phyloP scores from a whole-genome alignment of 176 grass and related monocot species.

The Bromus sterilis region DNA sequence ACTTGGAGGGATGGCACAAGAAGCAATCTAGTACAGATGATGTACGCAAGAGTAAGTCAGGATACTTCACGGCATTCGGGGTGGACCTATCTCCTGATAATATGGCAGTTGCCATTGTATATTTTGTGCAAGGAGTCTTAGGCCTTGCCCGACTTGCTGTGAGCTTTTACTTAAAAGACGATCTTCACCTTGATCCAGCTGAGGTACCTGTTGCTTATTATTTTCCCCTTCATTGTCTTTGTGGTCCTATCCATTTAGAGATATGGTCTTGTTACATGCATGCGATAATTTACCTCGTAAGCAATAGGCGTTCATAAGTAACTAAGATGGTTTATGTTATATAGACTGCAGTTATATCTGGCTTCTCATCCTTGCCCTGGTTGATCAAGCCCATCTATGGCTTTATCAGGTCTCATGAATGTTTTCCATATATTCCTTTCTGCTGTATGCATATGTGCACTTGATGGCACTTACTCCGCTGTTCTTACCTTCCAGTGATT shows the following conservation, averaged over 20 bases:
- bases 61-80: conserved; percentile 65
- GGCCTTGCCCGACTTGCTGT: conserved; percentile 95
- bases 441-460: neutral
- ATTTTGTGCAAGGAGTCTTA: conserved; percentile 99
- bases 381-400: conserved; percentile 98
- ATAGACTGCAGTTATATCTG: conserved; percentile 98
- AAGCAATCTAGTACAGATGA: conserved; percentile 33
- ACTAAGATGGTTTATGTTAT: conserved; percentile 39
- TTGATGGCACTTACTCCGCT: conserved; percentile 15
- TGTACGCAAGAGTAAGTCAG: conserved; percentile 38
- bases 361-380: conserved; percentile 88
- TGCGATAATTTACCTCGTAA: neutral
- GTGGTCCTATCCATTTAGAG: conserved; percentile 8
- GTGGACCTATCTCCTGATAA: conserved; percentile 92
- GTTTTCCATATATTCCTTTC: conserved; percentile 9
- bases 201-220: conserved; percentile 64
- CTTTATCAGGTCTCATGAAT: conserved; percentile 76
- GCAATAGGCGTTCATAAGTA: conserved; percentile 5
- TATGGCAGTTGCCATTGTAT: conserved; percentile 93
- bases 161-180: conserved; percentile 94
- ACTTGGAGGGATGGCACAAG: conserved; percentile 6
- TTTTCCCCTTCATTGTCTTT: neutral
- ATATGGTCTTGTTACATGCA: neutral
- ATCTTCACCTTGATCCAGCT: conserved; percentile 94
- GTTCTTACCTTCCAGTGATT: conserved; percentile 62